Conservation (phyloP, 1,139 yeast genomes). For the Candida sp. region DNA sequence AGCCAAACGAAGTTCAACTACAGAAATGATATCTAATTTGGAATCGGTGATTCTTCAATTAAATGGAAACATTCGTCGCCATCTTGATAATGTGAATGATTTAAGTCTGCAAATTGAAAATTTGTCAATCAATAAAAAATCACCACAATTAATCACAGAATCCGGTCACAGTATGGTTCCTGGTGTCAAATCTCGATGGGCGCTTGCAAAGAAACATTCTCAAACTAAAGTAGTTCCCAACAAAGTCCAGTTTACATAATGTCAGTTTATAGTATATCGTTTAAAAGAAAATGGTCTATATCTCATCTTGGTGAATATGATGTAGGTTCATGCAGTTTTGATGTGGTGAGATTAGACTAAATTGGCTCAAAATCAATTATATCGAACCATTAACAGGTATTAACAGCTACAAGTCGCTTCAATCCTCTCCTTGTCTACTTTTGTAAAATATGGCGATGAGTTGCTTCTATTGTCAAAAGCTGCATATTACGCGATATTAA, state of each 20-base stretch:
- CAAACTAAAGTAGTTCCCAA: not conserved
- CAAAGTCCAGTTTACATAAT: not conserved
- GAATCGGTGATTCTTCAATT: constrained; percentile 20
- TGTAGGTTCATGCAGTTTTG: not conserved
- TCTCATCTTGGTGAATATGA: not conserved
- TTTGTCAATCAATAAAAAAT: constrained; percentile 3
- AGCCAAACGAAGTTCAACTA: constrained; percentile 13
- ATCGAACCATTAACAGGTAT: too few species aligned
- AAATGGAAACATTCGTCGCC: constrained; percentile 14
- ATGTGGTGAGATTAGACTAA: not conserved
- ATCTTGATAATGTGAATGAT: constrained; percentile 11
- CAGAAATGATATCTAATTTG: constrained; percentile 15
- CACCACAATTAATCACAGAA: not conserved
- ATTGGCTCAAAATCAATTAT: not conserved
- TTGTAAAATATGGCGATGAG: not conserved
- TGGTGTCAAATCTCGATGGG: not conserved
- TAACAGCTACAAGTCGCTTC: too few species aligned
- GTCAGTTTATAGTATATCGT: not conserved
- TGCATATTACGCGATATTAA: not conserved
- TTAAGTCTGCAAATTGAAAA: constrained; percentile 9
- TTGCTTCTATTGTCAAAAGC: not conserved
- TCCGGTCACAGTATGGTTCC: not conserved
- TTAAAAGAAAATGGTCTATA: too few species aligned
- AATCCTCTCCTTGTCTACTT: not conserved
- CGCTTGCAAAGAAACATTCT: not conserved